Evolutionary conservation across 1,139 yeast species (phyloP).

Genomic region (Candida pseudoviswanathii): DNA sequence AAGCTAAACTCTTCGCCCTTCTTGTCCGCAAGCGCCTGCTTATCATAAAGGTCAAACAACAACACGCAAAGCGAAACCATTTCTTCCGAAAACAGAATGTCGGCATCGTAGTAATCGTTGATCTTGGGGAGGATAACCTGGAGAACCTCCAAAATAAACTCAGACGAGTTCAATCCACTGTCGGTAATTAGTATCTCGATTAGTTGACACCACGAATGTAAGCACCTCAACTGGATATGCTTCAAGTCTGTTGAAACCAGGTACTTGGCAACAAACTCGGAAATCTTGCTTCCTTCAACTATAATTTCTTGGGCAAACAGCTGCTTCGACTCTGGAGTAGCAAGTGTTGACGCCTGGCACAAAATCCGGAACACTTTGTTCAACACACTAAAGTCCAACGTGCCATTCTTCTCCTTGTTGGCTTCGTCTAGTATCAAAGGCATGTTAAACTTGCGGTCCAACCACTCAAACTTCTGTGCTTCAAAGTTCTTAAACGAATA

Average conservation of each 20-base stretch:
- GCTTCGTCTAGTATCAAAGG: conserved; percentile 29
- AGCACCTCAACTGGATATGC: conserved; percentile 56
- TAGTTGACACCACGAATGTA: conserved; percentile 83
- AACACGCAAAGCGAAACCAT: conserved; percentile 75
- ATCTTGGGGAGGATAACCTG: conserved; percentile 77
- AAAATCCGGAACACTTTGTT: conserved; percentile 25
- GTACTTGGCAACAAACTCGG: conserved; percentile 44
- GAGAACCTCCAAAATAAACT: conserved; percentile 74
- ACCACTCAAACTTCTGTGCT: conserved; percentile 38
- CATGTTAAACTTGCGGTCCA: conserved; percentile 39
- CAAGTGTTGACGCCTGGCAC: conserved; percentile 25
- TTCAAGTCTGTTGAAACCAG: conserved; percentile 49
- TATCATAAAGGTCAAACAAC: conserved; percentile 63
- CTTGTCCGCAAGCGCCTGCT: conserved; percentile 29
- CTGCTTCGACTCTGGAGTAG: conserved; percentile 22
- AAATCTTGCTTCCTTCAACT: conserved; percentile 29
- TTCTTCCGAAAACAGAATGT: conserved; percentile 71
- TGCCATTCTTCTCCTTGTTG: conserved; percentile 18
- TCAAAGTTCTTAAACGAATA: conserved; percentile 48
- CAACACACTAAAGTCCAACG: conserved; percentile 25
- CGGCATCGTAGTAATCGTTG: conserved; percentile 68
- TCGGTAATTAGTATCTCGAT: conserved; percentile 74
- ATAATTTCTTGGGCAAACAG: conserved; percentile 29
- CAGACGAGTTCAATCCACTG: conserved; percentile 32
- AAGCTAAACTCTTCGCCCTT: conserved; percentile 35